Percentiles rank a stretch among this genome's conserved stretches.
These are phyloP conservation scores for Oxytropis ochrocephala DNA, from an alignment of 306 rosid genomes.

Conservation along the genomic window DNA sequence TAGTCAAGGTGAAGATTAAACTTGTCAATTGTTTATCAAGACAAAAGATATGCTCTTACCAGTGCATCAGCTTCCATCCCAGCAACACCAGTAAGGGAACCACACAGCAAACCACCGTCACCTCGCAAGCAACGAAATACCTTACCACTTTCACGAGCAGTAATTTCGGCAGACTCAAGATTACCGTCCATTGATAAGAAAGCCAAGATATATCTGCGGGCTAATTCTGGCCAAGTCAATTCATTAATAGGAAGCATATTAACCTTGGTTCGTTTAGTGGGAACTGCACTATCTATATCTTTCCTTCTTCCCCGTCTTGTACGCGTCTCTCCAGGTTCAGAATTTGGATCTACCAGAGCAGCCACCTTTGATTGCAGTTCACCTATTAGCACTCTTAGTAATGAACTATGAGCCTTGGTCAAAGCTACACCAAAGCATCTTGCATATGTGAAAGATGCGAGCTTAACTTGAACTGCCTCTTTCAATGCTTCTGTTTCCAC, in stretches of 20 bases:
- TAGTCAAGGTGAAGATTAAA: conserved; percentile 5
- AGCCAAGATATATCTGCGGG: conserved; percentile 78
- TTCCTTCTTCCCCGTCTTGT: conserved; percentile 89
- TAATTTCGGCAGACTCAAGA: conserved; percentile 81
- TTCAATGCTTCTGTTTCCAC: conserved; percentile 77
- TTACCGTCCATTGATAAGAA: conserved; percentile 89
- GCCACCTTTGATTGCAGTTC: conserved; percentile 92
- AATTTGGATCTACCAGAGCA: conserved; percentile 86
- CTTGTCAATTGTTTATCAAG: conserved; percentile 8
- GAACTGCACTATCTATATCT: conserved; percentile 60
- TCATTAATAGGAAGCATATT: conserved; percentile 88
- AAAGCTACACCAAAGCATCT: conserved; percentile 80
- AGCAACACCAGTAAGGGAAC: conserved; percentile 92
- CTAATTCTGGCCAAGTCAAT: conserved; percentile 98
- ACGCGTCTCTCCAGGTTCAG: conserved; percentile 86
- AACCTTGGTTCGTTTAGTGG: conserved; percentile 60
- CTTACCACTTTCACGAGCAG: conserved; percentile 86
- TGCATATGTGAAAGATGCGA: conserved; percentile 59
- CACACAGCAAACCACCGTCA: conserved; percentile 99
- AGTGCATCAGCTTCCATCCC: conserved; percentile 99
- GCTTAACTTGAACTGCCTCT: conserved; percentile 69
- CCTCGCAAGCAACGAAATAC: conserved; percentile 95
- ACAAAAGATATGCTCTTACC: conserved; percentile 53
- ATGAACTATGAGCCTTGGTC: conserved; percentile 80
- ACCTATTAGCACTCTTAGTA: conserved; percentile 71